A percentile compares a stretch with the other conserved stretches of the same genome.
phyloP scores from a whole-genome alignment of 2,329 filamentous ascomycete species.

The Venturia effusa region DNA sequence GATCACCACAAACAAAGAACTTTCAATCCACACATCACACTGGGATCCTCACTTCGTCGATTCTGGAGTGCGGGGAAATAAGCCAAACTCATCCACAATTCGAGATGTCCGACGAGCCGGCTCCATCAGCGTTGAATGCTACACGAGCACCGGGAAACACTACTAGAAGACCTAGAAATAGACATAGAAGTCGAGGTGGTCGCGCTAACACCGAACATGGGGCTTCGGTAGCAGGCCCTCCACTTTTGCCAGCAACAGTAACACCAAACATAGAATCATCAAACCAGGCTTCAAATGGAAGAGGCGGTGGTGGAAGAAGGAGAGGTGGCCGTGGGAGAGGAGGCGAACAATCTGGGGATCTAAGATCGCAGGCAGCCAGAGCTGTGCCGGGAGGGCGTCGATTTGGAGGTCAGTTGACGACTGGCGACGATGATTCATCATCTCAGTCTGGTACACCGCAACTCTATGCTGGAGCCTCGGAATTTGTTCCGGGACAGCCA shows the following conservation, averaged over 20 bases:
- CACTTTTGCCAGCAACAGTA: not conserved
- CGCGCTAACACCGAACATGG: not conserved
- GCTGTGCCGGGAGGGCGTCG: slow-evolving; percentile 31
- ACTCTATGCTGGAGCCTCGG: slow-evolving; percentile 39
- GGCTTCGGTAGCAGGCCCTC: not conserved
- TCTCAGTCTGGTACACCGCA: slow-evolving; percentile 13
- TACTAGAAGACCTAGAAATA: not conserved
- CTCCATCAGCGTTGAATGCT: not conserved
- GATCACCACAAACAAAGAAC: not conserved
- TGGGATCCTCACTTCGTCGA: not conserved
- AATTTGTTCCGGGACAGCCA: slow-evolving; percentile 38
- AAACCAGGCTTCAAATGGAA: not conserved
- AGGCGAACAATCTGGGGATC: slow-evolving; percentile 11
- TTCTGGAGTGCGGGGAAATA: not conserved
- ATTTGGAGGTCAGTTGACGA: slow-evolving; percentile 39
- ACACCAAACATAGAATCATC: not conserved
- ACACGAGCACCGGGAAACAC: not conserved
- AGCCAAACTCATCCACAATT: not conserved
- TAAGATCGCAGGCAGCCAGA: slow-evolving; percentile 13
- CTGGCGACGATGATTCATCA: slow-evolving; percentile 17
- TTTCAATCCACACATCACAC: not conserved
- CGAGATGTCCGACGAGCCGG: not conserved
- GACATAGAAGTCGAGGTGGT: not conserved
- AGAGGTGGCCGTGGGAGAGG: slow-evolving; percentile 15
- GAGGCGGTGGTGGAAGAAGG: slow-evolving; percentile 15